Conservation (phyloP, 176 grass and related monocot species). For the Aegilops speltoides region DNA sequence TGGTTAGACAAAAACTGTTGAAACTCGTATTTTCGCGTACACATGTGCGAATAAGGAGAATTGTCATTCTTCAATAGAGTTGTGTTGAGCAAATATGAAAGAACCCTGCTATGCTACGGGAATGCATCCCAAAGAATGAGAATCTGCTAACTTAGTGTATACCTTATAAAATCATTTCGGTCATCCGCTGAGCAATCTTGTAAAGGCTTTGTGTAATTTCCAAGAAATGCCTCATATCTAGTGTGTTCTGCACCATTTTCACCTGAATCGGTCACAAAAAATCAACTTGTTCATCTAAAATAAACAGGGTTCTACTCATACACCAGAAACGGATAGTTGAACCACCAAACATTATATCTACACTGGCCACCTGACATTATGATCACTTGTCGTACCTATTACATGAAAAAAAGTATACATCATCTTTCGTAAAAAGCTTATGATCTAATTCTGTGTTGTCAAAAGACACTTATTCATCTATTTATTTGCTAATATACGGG, state of each 20-base stretch:
- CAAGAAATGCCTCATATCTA: no score
- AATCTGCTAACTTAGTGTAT: no score
- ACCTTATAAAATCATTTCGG: no score
- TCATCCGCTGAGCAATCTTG: no score
- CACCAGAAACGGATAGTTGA: conserved; percentile 3
- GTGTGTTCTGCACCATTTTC: conserved; percentile 40
- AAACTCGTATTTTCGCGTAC: conserved; percentile 8
- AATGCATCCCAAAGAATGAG: no score
- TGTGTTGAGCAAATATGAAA: not conserved
- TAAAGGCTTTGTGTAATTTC: no score
- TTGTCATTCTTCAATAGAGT: not conserved
- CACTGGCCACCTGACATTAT: not conserved
- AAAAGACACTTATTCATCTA: no score
- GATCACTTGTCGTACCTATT: conserved; percentile 3
- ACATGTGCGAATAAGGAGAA: conserved; percentile 3
- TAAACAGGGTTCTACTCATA: conserved; percentile 20
- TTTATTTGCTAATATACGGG: no score
- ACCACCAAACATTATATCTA: not conserved
- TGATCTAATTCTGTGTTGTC: no score
- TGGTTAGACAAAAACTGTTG: no score
- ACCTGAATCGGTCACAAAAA: no score
- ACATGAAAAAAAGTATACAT: not conserved
- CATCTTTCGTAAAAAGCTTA: no score
- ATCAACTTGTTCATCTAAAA: conserved; percentile 83
- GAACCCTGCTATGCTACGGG: not conserved